Base-by-base conservation (phyloP, 2,329 filamentous ascomycete genomes). In the Chrysosporium keratinophilum region DNA sequence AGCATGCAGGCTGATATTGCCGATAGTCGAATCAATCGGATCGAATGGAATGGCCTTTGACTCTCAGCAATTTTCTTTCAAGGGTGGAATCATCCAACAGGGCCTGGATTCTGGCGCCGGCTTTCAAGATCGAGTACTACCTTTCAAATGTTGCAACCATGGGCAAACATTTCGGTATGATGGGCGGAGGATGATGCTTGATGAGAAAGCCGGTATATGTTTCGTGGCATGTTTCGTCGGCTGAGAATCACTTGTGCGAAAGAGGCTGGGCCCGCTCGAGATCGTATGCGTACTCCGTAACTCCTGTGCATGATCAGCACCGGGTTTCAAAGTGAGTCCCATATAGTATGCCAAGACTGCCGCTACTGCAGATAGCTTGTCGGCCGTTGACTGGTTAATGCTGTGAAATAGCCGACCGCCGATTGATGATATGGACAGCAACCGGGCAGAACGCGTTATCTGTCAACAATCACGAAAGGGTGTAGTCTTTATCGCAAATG, bases 291-390 rank as follows among this genome's bases (percentile, higher is more conserved):
- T n/a, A n/a, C n/a, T n/a, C n/a, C n/a, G n/a, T 39, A 17, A 10
- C 41, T 31, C 41, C 31, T 31, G 41, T 48, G 50, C 42, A 52
- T 52, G 50, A 52, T 52, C 50, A 45, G 50, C 50, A 15, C 50
- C 41, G 19, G 50, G 50, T 52, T 52, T 52, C 50, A 52, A 52
- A 52, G 41, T 52, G 50, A 52, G 50, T 52, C 40, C 33, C 23
- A 28, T 28, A 15, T 44, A n/a, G 12, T 23, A 28, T 28, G 48
- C 48, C 48, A 50, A 50, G 47, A 5, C 9, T 41, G 12, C 31
- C 42, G 40, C 12, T 42, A 6, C 41, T 23, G 12, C 41, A 23
- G 41, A 12, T 7, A 37, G n/a, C 10, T n/a, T 37, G 17, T 4
- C 42, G 11, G 23, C 31, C 23, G 3, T 10, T 46, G 20, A 45